phyloP scores from a whole-genome alignment of 2,329 filamentous ascomycete genomes.

The Elsinoe ampelina region DNA sequence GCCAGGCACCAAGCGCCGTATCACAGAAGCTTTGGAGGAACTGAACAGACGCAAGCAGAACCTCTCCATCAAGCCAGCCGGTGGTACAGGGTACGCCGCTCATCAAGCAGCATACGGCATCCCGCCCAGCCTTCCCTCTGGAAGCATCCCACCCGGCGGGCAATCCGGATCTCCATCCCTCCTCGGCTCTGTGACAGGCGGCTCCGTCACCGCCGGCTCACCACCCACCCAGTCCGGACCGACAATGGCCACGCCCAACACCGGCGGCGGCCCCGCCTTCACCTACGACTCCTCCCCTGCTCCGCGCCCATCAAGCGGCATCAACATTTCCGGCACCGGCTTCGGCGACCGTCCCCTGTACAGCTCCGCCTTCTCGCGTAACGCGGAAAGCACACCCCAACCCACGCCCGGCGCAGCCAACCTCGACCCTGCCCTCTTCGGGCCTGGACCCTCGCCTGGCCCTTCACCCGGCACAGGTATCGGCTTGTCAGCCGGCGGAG shows the following conservation, averaged over 20 bases:
- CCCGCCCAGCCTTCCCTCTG: constrained; percentile 6
- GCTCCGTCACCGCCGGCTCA: not conserved
- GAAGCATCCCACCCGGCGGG: not conserved
- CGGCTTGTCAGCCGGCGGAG: constrained; percentile 18
- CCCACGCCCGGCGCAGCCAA: constrained; percentile 10
- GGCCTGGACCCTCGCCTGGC: not conserved
- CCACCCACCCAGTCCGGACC: constrained; percentile 15
- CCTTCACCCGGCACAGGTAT: constrained; percentile 18
- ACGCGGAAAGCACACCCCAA: not conserved
- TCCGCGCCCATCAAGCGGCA: not conserved
- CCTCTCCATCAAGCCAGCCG: constrained; percentile 1
- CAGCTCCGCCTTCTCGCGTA: constrained; percentile 13
- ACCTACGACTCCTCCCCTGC: constrained; percentile 18
- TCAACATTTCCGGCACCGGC: constrained; percentile 16
- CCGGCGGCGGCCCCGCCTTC: constrained; percentile 18
- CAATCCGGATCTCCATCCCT: constrained; percentile 12
- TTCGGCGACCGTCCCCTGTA: constrained; percentile 24
- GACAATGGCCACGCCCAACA: constrained; percentile 18
- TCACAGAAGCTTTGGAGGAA: constrained; percentile 23
- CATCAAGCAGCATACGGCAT: constrained; percentile 14
- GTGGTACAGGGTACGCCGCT: constrained; percentile 16
- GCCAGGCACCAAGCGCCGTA: constrained; percentile 63
- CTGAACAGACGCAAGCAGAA: not conserved
- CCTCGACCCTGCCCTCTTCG: constrained; percentile 17
- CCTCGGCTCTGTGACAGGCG: not conserved